Evolutionary conservation across 78 protist genomes (phyloP).

Genomic region (Dictyostelium intermedium): DNA sequence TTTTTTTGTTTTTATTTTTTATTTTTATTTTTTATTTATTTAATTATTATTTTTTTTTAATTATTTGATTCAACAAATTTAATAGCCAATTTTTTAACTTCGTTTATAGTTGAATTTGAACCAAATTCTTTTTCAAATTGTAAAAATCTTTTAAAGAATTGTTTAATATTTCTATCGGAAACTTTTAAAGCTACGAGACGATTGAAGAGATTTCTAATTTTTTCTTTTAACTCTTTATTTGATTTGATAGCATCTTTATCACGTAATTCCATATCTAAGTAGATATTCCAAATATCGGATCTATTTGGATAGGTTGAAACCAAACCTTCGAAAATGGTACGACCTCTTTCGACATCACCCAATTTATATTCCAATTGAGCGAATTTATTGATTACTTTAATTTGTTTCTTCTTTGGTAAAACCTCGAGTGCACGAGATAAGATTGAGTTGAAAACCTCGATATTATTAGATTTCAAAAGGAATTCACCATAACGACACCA

Average conservation of each 20-base stretch:
- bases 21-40: background rate
- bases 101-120: conserved; percentile 12
- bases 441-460: conserved; percentile 24
- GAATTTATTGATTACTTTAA: conserved; percentile 83
- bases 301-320: conserved; percentile 91
- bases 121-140: conserved; percentile 88
- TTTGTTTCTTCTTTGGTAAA: conserved; percentile 86
- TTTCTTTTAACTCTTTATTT: background rate
- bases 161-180: conserved; percentile 92
- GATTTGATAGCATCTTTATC: background rate
- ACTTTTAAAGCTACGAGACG: conserved; percentile 82
- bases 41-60: background rate
- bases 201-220: conserved; percentile 85
- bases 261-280: conserved; percentile 93
- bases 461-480: background rate
- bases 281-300: conserved; percentile 96
- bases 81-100: conserved; percentile 83
- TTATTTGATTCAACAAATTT: conserved; percentile 78
- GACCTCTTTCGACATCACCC: conserved; percentile 94
- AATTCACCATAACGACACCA: conserved; percentile 82
- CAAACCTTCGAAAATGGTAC: conserved; percentile 84
- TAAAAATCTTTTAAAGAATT: conserved; percentile 90
- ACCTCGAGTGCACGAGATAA: conserved; percentile 59
- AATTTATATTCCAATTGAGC: conserved; percentile 93
- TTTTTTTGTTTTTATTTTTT: background rate